Evolutionary conservation across 345 rosid species (phyloP).

Genomic region (Atalantia buxifolia): DNA sequence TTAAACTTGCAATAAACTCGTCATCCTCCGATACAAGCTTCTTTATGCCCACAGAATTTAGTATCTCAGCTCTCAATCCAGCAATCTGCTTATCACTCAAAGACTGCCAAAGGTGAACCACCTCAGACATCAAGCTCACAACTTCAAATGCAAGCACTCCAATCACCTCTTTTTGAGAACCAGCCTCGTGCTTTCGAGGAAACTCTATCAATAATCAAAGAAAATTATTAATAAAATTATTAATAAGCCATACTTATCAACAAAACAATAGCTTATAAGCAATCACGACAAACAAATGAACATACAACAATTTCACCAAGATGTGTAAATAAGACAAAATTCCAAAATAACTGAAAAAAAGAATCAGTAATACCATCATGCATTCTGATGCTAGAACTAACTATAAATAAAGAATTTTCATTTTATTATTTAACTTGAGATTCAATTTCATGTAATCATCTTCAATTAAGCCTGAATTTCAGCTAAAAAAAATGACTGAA

Average conservation of each 20-base stretch:
- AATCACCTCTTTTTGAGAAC: constrained; percentile 53
- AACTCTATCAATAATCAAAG: constrained; percentile 13
- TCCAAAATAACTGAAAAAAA: not conserved
- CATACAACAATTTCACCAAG: not conserved
- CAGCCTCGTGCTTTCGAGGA: constrained; percentile 54
- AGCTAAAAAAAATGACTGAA: not conserved
- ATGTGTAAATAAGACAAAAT: not conserved
- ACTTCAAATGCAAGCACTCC: constrained; percentile 88
- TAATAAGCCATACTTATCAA: constrained; percentile 8
- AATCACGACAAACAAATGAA: not conserved
- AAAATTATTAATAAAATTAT: constrained; percentile 1
- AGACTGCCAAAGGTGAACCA: constrained; percentile 90
- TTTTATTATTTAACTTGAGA: not conserved
- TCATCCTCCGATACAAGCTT: constrained; percentile 89
- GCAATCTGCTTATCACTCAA: constrained; percentile 74
- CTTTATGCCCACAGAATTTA: constrained; percentile 57
- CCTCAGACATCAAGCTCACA: constrained; percentile 79
- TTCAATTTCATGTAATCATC: not conserved
- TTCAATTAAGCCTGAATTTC: not conserved
- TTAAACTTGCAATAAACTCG: constrained; percentile 50
- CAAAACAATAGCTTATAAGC: not conserved
- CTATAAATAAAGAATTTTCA: not conserved
- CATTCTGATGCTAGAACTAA: not conserved
- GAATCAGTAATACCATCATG: not conserved
- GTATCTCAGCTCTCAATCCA: constrained; percentile 70